phyloP scores from a whole-genome alignment of 768 basidiomycete species.

The Phylloporus arenicola region DNA sequence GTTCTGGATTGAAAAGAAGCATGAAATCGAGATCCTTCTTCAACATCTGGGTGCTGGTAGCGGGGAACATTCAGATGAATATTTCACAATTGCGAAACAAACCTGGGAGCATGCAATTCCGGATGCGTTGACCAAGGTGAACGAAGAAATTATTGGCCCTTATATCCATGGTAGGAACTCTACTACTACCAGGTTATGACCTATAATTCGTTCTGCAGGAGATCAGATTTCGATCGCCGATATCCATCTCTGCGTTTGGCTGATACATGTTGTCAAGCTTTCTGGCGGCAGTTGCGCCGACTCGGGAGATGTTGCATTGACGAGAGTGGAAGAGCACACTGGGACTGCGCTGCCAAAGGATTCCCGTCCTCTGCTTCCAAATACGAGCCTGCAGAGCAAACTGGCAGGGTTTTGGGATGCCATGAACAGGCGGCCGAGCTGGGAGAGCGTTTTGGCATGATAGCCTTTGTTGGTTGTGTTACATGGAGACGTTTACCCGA shows the following conservation, averaged over 20 bases:
- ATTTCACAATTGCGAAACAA: slow-evolving; percentile 44
- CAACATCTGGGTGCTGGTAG: slow-evolving; percentile 45
- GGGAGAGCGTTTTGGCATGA: slow-evolving; percentile 56
- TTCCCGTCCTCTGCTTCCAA: slow-evolving; percentile 20
- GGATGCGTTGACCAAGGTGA: slow-evolving; percentile 42
- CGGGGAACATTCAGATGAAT: slow-evolving; percentile 41
- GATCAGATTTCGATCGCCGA: slow-evolving; percentile 82
- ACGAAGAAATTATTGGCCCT: slow-evolving; percentile 58
- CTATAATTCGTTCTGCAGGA: slow-evolving; percentile 39
- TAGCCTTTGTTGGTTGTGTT: no score
- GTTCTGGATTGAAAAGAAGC: slow-evolving; percentile 57
- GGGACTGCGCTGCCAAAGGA: slow-evolving; percentile 43
- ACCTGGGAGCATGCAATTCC: slow-evolving; percentile 51
- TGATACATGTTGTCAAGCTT: slow-evolving; percentile 54
- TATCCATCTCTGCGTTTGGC: slow-evolving; percentile 74
- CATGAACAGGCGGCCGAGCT: slow-evolving; percentile 60
- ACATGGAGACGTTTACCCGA: background rate
- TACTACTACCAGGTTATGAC: background rate
- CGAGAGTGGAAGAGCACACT: slow-evolving; percentile 46
- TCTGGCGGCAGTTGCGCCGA: slow-evolving; percentile 49
- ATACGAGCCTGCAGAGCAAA: slow-evolving; percentile 36
- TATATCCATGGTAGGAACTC: slow-evolving; percentile 55
- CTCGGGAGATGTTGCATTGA: slow-evolving; percentile 46
- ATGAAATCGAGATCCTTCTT: slow-evolving; percentile 38
- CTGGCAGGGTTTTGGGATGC: slow-evolving; percentile 70